Evolutionary conservation across 2,329 filamentous ascomycete species (phyloP), one percentile per base, ranked within the genome.

Genomic region (Polytolypa hystricis): DNA sequence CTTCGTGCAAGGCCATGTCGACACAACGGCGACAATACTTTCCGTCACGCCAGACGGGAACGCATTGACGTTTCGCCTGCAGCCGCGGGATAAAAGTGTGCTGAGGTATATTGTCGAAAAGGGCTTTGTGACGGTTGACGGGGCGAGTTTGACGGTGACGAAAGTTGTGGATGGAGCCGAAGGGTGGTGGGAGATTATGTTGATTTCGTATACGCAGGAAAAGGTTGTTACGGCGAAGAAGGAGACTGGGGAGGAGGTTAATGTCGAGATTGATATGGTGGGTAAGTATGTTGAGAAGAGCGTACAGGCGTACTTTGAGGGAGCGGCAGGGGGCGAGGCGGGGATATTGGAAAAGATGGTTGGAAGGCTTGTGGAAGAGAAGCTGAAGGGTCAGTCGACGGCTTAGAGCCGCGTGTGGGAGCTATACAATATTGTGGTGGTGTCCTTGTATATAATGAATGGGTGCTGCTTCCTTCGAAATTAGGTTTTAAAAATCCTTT

Each of bases 1-100:
- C 65, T 94, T 96, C 53, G 89, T 96, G 20, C 93, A 98, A 64
- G 91, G 91, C 27, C 91, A 98, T 60, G 89, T 98, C 42, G 93
- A 98, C 61, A 89, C 85, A 8, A 77, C 81, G 26, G 91, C 89
- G 0, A 74, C 72, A 29, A 82, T 98, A 42, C 55, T 79, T 26
- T 73, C 74, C 29, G 73, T 82, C 23, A 78, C 73, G 12, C 77
- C 79, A 3, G 91, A 98, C 60, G 86, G 89, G 39, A 94, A 96
- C 62, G 84, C 91, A 5, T 61, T 93, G 42, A 93, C 84, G 1
- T 82, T 96, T 59, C 75, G 89, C 25, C 78, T 98, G 59, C 67
- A 72, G 57, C 87, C 89, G 4, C 69, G 70, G 42, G 76, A 82
- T 45, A 67, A 61, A 34, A 70, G 69, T 4, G 74, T 94, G 43